Conservation (phyloP, 208 protist genomes). For the Acanthamoeba castellanii region DNA sequence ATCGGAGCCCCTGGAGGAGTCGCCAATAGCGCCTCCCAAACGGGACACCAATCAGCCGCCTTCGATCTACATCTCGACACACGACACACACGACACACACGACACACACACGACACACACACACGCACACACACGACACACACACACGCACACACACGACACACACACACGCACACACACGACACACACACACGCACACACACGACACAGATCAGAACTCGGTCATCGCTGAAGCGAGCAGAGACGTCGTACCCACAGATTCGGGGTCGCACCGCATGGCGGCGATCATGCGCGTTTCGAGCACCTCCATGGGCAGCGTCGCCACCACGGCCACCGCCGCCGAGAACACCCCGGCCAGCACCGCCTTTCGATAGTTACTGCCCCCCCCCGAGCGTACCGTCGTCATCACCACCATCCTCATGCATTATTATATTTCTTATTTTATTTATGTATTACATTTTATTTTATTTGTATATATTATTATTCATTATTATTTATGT, state of each 20-base stretch:
- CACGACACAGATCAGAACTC: background rate
- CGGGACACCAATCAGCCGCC: background rate
- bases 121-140: too few relatives aligned
- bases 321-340: background rate
- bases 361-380: background rate
- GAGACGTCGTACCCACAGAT: background rate
- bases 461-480: too few relatives aligned
- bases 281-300: background rate
- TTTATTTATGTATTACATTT: too few relatives aligned
- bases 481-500: too few relatives aligned
- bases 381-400: too few relatives aligned
- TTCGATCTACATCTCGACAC: background rate
- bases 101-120: background rate
- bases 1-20: background rate
- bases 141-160: too few relatives aligned
- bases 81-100: background rate
- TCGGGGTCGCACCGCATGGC: background rate
- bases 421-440: too few relatives aligned
- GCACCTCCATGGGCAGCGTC: background rate
- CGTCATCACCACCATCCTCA: too few relatives aligned
- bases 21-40: background rate
- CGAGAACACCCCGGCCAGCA: background rate
- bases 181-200: too few relatives aligned
- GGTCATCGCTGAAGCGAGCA: background rate
- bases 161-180: too few relatives aligned